A percentile compares a stretch with the other conserved stretches of the same genome.
These are phyloP conservation scores for Puccinia triticina DNA, from an alignment of 1,284 basidiomycete genomes.

Conservation along the genomic window DNA sequence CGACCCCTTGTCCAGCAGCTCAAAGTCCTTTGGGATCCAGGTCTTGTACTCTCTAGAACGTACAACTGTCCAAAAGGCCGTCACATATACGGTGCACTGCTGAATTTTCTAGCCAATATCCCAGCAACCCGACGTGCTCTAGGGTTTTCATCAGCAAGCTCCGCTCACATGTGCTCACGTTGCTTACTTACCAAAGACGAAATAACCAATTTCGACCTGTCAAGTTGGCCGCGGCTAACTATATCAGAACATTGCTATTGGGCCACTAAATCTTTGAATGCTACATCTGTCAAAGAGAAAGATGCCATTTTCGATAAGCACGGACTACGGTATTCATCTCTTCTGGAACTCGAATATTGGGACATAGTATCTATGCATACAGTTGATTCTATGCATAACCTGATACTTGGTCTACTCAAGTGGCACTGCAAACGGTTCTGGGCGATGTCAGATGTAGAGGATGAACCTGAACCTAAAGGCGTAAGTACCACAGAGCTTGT, in stretches of 20 bases:
- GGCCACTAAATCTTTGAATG: not conserved
- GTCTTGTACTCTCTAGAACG: constrained; percentile 53
- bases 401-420: constrained; percentile 24
- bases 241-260: not conserved
- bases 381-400: constrained; percentile 36
- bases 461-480: not conserved
- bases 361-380: constrained; percentile 30
- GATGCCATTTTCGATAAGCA: not conserved
- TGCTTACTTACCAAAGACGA: constrained; percentile 27
- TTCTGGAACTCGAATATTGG: constrained; percentile 44
- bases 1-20: constrained; percentile 59
- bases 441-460: constrained; percentile 14
- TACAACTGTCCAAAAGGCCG: not conserved
- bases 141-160: constrained; percentile 30
- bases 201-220: constrained; percentile 1
- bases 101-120: constrained; percentile 48
- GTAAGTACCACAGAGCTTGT: constrained; percentile 28
- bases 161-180: constrained; percentile 48
- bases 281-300: not conserved
- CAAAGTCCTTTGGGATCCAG: constrained; percentile 57
- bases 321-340: too few species aligned
- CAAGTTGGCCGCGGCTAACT: not conserved
- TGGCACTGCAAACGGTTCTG: constrained; percentile 39
- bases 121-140: constrained; percentile 45
- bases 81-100: constrained; percentile 9